A percentile compares a stretch with the other conserved stretches of the same genome.
Evolutionary conservation across 495 filamentous ascomycete genomes (phyloP).

Genomic region (Acidomyces sp.): DNA sequence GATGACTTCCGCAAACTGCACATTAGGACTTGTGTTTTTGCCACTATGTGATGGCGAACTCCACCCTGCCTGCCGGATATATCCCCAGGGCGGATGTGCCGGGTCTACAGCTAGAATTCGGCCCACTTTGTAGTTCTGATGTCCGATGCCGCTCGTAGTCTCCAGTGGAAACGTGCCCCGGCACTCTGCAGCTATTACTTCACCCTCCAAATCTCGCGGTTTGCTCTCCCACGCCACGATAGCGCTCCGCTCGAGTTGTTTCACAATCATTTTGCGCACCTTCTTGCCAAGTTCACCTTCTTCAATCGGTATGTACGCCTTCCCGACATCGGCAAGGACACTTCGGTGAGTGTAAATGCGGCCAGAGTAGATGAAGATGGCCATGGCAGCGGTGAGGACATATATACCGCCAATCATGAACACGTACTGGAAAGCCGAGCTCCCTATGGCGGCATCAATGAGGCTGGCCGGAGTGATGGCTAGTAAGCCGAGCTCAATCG

Average conservation of each 20-base stretch:
- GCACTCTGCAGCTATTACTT: conserved; percentile 14
- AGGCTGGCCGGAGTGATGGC: conserved; percentile 72
- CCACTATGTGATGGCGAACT: conserved; percentile 46
- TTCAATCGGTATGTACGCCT: conserved; percentile 67
- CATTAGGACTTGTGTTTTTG: conserved; percentile 57
- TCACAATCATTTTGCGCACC: conserved; percentile 60
- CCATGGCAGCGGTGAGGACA: conserved; percentile 56
- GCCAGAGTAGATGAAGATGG: conserved; percentile 64
- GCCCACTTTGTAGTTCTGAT: conserved; percentile 12
- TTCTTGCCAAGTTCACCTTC: conserved; percentile 60
- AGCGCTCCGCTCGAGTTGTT: conserved; percentile 58
- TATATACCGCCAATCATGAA: conserved; percentile 73
- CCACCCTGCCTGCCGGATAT: conserved; percentile 80
- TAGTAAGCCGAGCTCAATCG: conserved; percentile 58
- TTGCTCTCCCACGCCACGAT: conserved; percentile 65
- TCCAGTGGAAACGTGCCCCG: conserved; percentile 5
- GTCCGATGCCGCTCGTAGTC: background rate
- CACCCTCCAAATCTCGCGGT: conserved; percentile 43
- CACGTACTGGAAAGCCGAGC: conserved; percentile 46
- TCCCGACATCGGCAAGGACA: conserved; percentile 69
- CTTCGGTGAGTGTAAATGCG: conserved; percentile 81
- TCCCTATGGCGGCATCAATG: conserved; percentile 48
- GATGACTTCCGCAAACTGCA: conserved; percentile 72
- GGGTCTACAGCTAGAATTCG: conserved; percentile 28
- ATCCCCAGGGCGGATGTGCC: conserved; percentile 55